Evolutionary conservation across 73 alveolate species (phyloP).

Genomic region (Stentor roeselii): DNA sequence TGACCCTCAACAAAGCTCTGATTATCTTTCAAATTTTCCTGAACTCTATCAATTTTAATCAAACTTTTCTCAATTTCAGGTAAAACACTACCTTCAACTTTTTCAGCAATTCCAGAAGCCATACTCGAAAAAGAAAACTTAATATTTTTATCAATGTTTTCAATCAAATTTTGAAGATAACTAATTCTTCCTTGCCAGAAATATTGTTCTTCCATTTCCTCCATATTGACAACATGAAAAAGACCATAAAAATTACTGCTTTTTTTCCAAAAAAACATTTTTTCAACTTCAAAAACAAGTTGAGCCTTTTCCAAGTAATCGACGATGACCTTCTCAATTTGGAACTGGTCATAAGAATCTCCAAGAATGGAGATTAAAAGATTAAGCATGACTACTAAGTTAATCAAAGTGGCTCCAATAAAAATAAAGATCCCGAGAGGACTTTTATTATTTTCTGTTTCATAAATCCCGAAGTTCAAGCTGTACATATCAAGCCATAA

Average conservation of each 20-base stretch:
- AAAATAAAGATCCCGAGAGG: not conserved
- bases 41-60: no score
- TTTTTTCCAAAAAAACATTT: not conserved
- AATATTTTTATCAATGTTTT: no score
- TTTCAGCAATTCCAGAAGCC: no score
- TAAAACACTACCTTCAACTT: no score
- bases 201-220: not conserved
- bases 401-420: not conserved
- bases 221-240: not conserved
- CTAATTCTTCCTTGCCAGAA: not conserved
- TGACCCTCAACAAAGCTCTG: no score
- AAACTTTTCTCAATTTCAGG: no score
- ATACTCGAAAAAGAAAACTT: no score
- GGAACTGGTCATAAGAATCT: not conserved
- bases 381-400: conserved; percentile 4
- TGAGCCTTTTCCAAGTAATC: not conserved
- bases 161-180: no score
- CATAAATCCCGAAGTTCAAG: not conserved
- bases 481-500: not conserved
- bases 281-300: not conserved
- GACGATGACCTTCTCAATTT: not conserved
- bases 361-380: not conserved
- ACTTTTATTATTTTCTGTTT: not conserved
- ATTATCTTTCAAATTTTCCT: no score
- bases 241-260: no score